Percentiles rank a stretch among this genome's conserved stretches.
Evolutionary conservation across 2,329 filamentous ascomycete species (phyloP).

Genomic region (Cordyceps farinosa): DNA sequence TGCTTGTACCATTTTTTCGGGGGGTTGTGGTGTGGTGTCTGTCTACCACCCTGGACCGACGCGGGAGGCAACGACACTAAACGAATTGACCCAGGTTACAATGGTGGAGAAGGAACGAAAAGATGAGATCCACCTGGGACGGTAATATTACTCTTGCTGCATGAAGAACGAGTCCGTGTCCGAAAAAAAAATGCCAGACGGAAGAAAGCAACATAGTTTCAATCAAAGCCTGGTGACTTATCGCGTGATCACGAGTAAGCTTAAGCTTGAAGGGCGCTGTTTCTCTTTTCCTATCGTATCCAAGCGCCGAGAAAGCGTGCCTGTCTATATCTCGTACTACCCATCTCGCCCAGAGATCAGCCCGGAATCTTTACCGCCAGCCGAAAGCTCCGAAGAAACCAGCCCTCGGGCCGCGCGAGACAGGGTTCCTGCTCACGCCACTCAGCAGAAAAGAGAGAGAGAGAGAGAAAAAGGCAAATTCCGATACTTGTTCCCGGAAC

Average conservation of each 20-base stretch:
- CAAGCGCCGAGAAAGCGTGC: background rate
- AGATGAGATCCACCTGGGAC: conserved; percentile 3
- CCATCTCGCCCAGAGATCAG: background rate
- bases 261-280: background rate
- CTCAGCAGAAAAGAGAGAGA: background rate
- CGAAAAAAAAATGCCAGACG: background rate
- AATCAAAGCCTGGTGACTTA: background rate
- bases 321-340: background rate
- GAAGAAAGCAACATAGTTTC: background rate
- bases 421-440: background rate
- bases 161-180: background rate
- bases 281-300: background rate
- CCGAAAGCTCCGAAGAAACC: background rate
- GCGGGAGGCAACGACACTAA: conserved; percentile 1
- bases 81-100: background rate
- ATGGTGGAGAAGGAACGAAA: conserved; percentile 6
- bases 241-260: background rate
- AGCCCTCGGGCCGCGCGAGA: background rate
- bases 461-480: background rate
- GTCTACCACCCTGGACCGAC: background rate
- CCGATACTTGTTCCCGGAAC: background rate
- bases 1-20: background rate
- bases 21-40: background rate
- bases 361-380: background rate
- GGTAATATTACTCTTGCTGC: conserved; percentile 14